A percentile compares a stretch with the other conserved stretches of the same genome.
Conservation (phyloP, 2,329 filamentous ascomycete species). For the Zasmidium cellare region DNA sequence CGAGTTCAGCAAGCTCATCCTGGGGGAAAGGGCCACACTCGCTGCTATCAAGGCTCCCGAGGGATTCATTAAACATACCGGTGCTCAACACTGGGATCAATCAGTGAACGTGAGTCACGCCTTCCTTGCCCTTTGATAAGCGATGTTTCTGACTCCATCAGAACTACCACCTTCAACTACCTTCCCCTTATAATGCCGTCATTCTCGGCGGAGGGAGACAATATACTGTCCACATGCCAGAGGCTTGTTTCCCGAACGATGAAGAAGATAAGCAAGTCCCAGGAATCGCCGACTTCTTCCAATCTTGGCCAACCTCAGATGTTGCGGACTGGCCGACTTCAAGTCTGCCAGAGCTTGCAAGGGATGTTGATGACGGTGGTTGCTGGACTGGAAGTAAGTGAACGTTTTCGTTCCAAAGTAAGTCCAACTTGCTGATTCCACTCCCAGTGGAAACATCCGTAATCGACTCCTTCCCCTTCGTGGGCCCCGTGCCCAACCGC, state of each 20-base stretch:
- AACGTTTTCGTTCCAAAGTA: no score
- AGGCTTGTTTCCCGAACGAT: constrained; percentile 24
- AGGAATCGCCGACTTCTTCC: constrained; percentile 31
- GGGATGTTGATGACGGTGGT: constrained; percentile 27
- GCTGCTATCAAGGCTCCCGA: constrained; percentile 34
- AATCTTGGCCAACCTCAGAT: constrained; percentile 32
- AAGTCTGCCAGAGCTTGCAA: constrained; percentile 21
- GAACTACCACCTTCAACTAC: constrained; percentile 37
- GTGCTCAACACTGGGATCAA: constrained; percentile 35
- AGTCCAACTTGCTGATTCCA: constrained; percentile 3
- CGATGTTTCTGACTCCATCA: constrained; percentile 1
- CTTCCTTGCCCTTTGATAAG: neutral
- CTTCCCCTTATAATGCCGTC: constrained; percentile 34
- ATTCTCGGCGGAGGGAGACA: constrained; percentile 31
- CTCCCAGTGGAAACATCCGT: constrained; percentile 15
- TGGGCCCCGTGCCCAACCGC: constrained; percentile 28
- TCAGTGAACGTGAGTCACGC: constrained; percentile 24
- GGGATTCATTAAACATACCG: constrained; percentile 33
- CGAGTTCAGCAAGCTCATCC: constrained; percentile 23
- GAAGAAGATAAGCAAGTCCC: constrained; percentile 30
- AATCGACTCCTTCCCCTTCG: constrained; percentile 28
- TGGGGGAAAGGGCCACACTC: constrained; percentile 23
- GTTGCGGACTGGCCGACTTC: constrained; percentile 26
- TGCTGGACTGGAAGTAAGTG: constrained; percentile 33
- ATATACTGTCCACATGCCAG: constrained; percentile 28